These are phyloP conservation scores for Lotus japonicus DNA, from an alignment of 306 rosid species.

Conservation along the genomic window DNA sequence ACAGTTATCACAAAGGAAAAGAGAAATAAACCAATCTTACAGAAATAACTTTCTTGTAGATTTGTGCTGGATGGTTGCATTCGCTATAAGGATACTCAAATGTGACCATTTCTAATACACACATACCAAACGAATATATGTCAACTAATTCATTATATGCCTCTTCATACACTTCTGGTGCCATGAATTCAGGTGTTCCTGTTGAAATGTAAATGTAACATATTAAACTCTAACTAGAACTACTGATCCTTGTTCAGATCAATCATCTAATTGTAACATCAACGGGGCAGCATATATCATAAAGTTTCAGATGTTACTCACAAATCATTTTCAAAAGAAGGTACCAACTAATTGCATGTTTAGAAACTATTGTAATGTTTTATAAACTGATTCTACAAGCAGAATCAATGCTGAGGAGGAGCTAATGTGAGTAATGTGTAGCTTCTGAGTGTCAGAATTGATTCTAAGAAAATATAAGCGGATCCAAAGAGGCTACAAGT, in stretches of 20 bases:
- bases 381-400: no score
- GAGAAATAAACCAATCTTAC: conserved; percentile 52
- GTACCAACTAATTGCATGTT: neutral
- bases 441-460: no score
- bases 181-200: conserved; percentile 99
- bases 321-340: neutral
- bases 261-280: neutral
- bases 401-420: no score
- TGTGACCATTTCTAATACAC: conserved; percentile 89
- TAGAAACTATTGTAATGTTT: no score
- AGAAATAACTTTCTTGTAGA: conserved; percentile 92
- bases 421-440: no score
- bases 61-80: conserved; percentile 91
- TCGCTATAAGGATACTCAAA: conserved; percentile 96
- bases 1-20: neutral
- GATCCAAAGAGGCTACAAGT: neutral
- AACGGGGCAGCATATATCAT: neutral
- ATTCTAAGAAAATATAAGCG: no score
- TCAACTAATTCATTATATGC: conserved; percentile 90
- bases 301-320: neutral
- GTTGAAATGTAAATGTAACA: conserved; percentile 6
- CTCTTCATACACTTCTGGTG: conserved; percentile 94
- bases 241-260: conserved; percentile 3
- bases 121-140: conserved; percentile 96
- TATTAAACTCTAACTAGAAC: conserved; percentile 16